These are phyloP conservation scores for Trichophyton schoenleinii DNA, from an alignment of 2,329 filamentous ascomycete genomes.

Conservation along the genomic window DNA sequence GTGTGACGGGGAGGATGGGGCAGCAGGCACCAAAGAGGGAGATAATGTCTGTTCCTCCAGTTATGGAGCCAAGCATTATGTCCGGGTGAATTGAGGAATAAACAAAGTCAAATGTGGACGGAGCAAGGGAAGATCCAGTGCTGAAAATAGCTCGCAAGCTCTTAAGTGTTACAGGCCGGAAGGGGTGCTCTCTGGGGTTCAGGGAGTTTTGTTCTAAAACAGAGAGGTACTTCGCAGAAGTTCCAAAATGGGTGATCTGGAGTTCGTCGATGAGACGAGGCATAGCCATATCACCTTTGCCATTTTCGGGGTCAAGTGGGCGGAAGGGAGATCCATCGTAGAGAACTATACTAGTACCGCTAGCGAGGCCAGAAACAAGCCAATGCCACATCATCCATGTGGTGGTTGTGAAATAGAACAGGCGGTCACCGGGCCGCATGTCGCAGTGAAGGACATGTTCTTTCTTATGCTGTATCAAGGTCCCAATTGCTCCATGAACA, in stretches of 20 bases:
- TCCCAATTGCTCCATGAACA: constrained; percentile 80
- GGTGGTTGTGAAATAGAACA: constrained; percentile 90
- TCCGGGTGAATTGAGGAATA: constrained; percentile 67
- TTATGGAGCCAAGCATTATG: constrained; percentile 87
- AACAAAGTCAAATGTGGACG: constrained; percentile 83
- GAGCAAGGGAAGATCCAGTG: constrained; percentile 81
- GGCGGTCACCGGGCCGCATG: constrained; percentile 55
- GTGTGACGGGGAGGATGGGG: constrained; percentile 57
- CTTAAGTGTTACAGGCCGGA: constrained; percentile 28
- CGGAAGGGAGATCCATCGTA: constrained; percentile 90
- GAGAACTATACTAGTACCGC: constrained; percentile 68
- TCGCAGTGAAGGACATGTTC: constrained; percentile 83
- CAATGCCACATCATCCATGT: constrained; percentile 99
- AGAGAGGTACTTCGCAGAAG: constrained; percentile 84
- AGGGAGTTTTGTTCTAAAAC: constrained; percentile 70
- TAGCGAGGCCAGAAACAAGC: constrained; percentile 74
- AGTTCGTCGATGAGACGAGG: constrained; percentile 69
- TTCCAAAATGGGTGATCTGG: constrained; percentile 83
- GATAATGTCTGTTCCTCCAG: constrained; percentile 91
- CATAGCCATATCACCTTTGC: constrained; percentile 64
- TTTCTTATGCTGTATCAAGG: constrained; percentile 92
- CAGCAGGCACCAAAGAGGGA: constrained; percentile 84
- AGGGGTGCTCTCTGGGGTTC: constrained; percentile 43
- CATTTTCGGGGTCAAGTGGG: constrained; percentile 44
- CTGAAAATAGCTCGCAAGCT: constrained; percentile 77